phyloP scores from a whole-genome alignment of 257 asterid species.

The Solanum gracilifrons region DNA sequence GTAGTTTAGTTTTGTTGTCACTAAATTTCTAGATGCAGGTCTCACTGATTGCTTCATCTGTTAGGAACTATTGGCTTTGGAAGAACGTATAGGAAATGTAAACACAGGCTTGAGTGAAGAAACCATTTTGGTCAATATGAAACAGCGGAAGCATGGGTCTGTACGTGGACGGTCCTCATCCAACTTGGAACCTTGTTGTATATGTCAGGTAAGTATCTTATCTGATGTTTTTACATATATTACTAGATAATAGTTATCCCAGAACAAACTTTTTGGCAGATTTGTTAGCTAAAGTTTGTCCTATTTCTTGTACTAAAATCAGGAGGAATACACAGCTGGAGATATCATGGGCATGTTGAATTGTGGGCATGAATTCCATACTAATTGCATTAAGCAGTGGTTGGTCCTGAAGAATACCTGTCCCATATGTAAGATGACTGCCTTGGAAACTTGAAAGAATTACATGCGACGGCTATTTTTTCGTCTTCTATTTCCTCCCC shows the following conservation, averaged over 20 bases:
- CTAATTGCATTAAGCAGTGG: slow-evolving; percentile 80
- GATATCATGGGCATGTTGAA: slow-evolving; percentile 60
- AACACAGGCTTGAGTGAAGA: slow-evolving; percentile 73
- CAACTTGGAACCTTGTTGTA: slow-evolving; percentile 70
- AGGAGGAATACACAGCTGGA: slow-evolving; percentile 65
- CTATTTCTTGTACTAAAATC: not conserved
- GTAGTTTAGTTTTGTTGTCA: not conserved
- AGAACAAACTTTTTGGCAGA: not conserved
- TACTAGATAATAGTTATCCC: not conserved
- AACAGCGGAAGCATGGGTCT: slow-evolving; percentile 32
- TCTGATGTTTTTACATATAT: not conserved
- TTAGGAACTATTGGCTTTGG: slow-evolving; percentile 85
- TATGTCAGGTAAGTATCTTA: slow-evolving; percentile 59
- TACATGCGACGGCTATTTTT: not conserved
- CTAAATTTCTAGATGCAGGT: not conserved
- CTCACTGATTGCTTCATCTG: not conserved
- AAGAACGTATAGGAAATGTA: slow-evolving; percentile 82
- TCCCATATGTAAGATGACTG: slow-evolving; percentile 81
- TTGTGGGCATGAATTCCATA: slow-evolving; percentile 84
- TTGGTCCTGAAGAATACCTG: slow-evolving; percentile 64
- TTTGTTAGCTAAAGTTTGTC: not conserved
- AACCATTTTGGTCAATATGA: slow-evolving; percentile 30
- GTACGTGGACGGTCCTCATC: not conserved
- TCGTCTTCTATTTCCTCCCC: not conserved
- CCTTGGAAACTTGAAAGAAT: slow-evolving; percentile 32